Conservation (phyloP, 176 grass and related monocot genomes). For the Raddia guianensis region DNA sequence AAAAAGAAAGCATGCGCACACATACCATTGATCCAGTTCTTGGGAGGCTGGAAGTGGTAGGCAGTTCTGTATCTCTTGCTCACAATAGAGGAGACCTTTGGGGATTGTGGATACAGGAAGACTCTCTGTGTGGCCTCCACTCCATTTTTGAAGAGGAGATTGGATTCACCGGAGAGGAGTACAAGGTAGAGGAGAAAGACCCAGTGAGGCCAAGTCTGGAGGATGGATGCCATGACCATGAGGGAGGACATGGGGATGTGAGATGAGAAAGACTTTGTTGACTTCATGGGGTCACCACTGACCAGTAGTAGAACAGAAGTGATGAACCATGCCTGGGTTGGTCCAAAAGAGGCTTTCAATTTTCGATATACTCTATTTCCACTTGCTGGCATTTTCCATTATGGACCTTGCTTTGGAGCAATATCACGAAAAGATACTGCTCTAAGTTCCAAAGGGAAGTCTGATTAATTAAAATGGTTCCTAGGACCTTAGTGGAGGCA, state of each 20-base stretch:
- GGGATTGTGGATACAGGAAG: constrained; percentile 58
- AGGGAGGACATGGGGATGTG: not conserved
- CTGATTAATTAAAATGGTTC: no score
- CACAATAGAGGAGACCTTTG: constrained; percentile 65
- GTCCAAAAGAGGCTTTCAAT: constrained; percentile 23
- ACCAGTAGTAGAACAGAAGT: not conserved
- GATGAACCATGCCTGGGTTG: constrained; percentile 29
- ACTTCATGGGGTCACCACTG: not conserved
- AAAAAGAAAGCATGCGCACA: not conserved
- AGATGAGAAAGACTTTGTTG: constrained; percentile 32
- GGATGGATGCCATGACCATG: constrained; percentile 40
- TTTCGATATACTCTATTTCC: not conserved
- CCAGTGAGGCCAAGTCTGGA: constrained; percentile 37
- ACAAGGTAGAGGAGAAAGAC: constrained; percentile 42
- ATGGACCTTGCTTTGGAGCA: constrained; percentile 22
- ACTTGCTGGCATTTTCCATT: constrained; percentile 31
- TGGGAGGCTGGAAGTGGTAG: constrained; percentile 77
- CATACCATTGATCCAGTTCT: constrained; percentile 86
- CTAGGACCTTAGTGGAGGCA: no score
- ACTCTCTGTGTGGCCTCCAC: constrained; percentile 52
- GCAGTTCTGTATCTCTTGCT: constrained; percentile 63
- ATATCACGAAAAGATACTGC: not conserved
- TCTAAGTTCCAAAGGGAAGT: not conserved
- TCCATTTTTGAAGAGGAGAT: constrained; percentile 33
- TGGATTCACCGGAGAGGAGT: constrained; percentile 37